phyloP scores from a whole-genome alignment of 2,329 filamentous ascomycete species.

The Sporothrix sp. region DNA sequence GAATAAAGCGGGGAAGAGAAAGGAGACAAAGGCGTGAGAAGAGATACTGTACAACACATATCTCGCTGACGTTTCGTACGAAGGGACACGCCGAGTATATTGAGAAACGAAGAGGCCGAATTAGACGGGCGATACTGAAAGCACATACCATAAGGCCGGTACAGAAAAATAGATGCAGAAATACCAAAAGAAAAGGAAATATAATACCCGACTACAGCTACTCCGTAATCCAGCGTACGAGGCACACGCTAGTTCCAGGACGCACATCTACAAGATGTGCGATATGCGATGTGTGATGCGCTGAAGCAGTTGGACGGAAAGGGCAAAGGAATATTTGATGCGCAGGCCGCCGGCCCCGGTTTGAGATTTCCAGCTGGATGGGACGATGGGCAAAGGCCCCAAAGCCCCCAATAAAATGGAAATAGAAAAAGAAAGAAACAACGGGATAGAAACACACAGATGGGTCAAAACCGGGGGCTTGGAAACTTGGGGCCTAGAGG shows the following conservation, averaged over 20 bases:
- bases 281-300: too few species aligned
- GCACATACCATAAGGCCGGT: too few species aligned
- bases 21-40: too few species aligned
- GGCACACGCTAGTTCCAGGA: background rate
- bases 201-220: too few species aligned
- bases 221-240: too few species aligned
- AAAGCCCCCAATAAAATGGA: too few species aligned
- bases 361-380: slow-evolving; percentile 4
- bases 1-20: too few species aligned
- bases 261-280: background rate
- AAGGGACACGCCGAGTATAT: background rate
- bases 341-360: background rate
- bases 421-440: background rate
- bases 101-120: background rate
- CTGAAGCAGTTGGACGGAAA: background rate
- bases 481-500: background rate
- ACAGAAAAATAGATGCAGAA: too few species aligned
- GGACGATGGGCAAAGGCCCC: background rate
- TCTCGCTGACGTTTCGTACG: slow-evolving; percentile 5
- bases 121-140: too few species aligned
- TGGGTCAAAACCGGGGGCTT: too few species aligned
- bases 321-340: background rate
- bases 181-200: too few species aligned
- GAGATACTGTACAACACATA: background rate
- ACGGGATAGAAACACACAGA: background rate